phyloP scores from a whole-genome alignment of 805 yeast species.

The Yarrowia hollandica region DNA sequence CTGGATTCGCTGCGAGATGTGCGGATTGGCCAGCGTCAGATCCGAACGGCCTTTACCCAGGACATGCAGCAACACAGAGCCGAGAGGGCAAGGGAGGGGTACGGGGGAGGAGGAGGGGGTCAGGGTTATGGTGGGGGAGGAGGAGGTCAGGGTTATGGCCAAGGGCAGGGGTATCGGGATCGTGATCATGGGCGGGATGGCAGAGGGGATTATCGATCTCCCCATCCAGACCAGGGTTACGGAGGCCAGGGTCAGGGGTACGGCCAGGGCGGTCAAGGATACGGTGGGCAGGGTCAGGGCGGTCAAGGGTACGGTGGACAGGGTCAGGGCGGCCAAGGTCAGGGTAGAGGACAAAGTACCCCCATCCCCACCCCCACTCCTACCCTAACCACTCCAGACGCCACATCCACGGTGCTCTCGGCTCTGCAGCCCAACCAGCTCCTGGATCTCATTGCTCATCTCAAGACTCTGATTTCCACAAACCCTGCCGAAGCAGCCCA shows the following conservation, averaged over 20 bases:
- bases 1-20: conserved; percentile 33
- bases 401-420: conserved; percentile 44
- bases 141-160: background rate
- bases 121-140: background rate
- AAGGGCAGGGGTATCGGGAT: background rate
- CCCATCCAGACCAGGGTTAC: background rate
- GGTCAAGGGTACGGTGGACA: background rate
- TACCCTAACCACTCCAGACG: conserved; percentile 51
- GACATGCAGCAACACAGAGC: conserved; percentile 29
- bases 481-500: conserved; percentile 62
- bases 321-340: conserved; percentile 21
- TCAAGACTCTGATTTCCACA: conserved; percentile 56
- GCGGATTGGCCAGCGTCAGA: conserved; percentile 32
- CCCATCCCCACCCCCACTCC: conserved; percentile 27
- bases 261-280: conserved; percentile 22
- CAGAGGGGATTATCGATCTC: too few relatives aligned
- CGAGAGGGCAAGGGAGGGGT: conserved; percentile 2
- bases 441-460: conserved; percentile 52
- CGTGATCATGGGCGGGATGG: background rate
- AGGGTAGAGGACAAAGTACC: background rate
- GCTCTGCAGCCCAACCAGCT: conserved; percentile 53
- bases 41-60: conserved; percentile 36
- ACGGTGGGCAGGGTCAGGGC: conserved; percentile 19
- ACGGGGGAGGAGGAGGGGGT: background rate
- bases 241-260: conserved; percentile 17